Conservation (phyloP, 192 early-diverging fungal species). For the Backusella circina region DNA sequence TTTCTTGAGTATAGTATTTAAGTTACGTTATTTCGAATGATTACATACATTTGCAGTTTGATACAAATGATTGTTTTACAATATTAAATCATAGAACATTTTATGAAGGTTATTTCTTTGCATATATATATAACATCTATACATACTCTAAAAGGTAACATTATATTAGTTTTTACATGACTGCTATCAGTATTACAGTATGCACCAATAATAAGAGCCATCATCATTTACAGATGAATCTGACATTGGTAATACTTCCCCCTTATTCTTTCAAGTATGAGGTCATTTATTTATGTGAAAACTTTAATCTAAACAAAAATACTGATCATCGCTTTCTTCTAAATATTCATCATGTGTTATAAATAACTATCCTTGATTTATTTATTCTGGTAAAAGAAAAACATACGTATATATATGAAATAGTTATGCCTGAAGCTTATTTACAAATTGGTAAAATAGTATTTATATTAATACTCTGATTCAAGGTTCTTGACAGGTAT, state of each 20-base stretch:
- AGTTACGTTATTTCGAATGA: not conserved
- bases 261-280: not conserved
- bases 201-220: too few species aligned
- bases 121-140: not conserved
- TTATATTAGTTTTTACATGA: not conserved
- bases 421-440: not conserved
- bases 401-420: not conserved
- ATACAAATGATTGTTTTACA: not conserved
- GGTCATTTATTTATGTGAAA: not conserved
- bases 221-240: not conserved
- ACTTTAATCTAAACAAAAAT: not conserved
- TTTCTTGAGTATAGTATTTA: not conserved
- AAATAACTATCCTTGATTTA: not conserved
- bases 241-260: not conserved
- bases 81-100: not conserved
- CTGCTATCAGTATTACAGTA: not conserved
- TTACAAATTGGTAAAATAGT: not conserved
- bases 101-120: not conserved
- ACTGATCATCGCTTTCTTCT: not conserved
- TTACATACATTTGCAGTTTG: not conserved
- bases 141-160: not conserved
- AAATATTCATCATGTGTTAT: not conserved
- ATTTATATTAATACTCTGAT: not conserved
- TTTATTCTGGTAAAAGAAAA: not conserved
- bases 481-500: constrained; percentile 11